phyloP scores from a whole-genome alignment of 257 asterid species.

The Nicotiana paniculata region DNA sequence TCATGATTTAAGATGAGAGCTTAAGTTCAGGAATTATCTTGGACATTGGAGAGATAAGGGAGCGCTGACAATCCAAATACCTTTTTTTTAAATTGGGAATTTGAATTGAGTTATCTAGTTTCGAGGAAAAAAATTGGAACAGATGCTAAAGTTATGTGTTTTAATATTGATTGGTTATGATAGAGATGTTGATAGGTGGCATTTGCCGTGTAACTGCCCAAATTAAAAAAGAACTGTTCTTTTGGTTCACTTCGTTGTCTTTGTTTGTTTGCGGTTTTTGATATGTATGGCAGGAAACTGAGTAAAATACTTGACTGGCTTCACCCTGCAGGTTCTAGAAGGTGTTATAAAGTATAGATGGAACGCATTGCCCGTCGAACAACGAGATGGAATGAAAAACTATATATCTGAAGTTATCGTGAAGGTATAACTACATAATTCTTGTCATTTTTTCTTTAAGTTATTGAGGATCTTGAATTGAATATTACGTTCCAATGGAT shows the following conservation, averaged over 20 bases:
- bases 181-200: neutral
- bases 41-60: neutral
- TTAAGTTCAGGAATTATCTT: neutral
- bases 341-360: conserved; percentile 97
- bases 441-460: neutral
- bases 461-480: neutral
- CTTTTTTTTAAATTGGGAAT: neutral
- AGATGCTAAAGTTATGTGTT: neutral
- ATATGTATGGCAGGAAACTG: conserved; percentile 10
- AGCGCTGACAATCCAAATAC: neutral
- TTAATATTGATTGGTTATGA: neutral
- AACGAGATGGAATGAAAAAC: conserved; percentile 98
- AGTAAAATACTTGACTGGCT: conserved; percentile 13
- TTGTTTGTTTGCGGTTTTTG: neutral
- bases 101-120: neutral
- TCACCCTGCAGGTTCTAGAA: conserved; percentile 70
- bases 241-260: neutral
- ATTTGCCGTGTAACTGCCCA: neutral
- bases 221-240: neutral
- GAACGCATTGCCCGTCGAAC: conserved; percentile 96
- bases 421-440: conserved; percentile 41
- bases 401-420: conserved; percentile 97
- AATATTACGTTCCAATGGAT: neutral
- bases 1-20: neutral
- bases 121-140: neutral